Evolutionary conservation across 495 filamentous ascomycete species (phyloP), one percentile per base, ranked within the genome.

Genomic region (Lepidopterella palustris): DNA sequence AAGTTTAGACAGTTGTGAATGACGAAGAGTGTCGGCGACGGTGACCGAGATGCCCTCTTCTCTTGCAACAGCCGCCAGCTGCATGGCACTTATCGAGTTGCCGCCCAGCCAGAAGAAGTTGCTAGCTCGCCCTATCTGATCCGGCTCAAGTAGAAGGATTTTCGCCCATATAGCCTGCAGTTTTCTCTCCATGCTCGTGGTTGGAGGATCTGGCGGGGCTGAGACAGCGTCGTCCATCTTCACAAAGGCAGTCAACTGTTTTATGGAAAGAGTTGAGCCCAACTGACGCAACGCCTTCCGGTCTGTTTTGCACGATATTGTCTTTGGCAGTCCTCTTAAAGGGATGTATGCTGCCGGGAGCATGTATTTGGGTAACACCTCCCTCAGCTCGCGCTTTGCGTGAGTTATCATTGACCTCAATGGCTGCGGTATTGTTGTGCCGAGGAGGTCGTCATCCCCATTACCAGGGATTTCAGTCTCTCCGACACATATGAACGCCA

Each of bases 261-360:
- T 13, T 13, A 13, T 13, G 31, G 63, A 25, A 4, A 66, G 55
- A 1, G 25, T 18, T 5, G 39, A 26, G 5, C 63, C 66, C 39
- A 66, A 58, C 35, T 66, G 55, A 3, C 67, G 45, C 3, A 88
- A 74, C 8, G 73, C 74, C 57, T 82, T 81, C 25, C 84, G 79
- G 56, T 88, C 84, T 4, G 79, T 79, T 70, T 88, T 88, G 4
- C 76, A 80, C 0, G 83, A 84, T 0, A 78, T 76, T 3, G 80
- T 70, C 11, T 80, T 71, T 0, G 84, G 85, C 62, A 87, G 76
- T 35, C 74, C 70, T 23, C 69, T 69, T 0, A 87, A 63, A 0
- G 84, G 82, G 51, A 87, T 80, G 60, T 81, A 86, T 0, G 82
- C 76, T 1, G 79, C 74, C 4, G 85, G 85, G 18, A 87, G 75